Conservation (phyloP, 163 green algal species). For the Prototheca cutis region DNA sequence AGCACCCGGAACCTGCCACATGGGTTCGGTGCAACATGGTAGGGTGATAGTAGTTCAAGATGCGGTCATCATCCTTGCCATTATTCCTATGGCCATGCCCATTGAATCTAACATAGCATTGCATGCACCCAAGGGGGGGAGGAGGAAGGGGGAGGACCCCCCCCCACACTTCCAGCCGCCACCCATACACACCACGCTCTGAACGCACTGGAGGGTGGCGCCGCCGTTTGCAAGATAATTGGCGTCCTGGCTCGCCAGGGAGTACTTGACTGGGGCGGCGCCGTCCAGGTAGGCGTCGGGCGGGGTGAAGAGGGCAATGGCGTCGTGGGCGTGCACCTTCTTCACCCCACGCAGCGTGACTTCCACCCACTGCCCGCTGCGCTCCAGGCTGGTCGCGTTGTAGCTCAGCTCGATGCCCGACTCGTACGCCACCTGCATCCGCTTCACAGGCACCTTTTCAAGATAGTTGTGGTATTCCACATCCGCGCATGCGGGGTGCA, state of each 20-base stretch:
- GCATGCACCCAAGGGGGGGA: no score
- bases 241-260: background rate
- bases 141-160: no score
- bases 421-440: background rate
- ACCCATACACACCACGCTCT: background rate
- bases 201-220: background rate
- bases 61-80: no score
- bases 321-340: background rate
- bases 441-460: background rate
- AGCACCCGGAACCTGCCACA: constrained; percentile 1
- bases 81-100: no score
- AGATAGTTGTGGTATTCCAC: constrained; percentile 14
- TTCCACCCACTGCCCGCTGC: constrained; percentile 7
- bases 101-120: no score
- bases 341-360: constrained; percentile 4
- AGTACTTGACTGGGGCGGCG: constrained; percentile 10
- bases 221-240: background rate
- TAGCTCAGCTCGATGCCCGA: background rate
- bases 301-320: constrained; percentile 10
- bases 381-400: constrained; percentile 7
- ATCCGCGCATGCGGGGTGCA: no score
- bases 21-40: no score
- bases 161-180: background rate
- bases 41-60: no score
- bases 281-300: constrained; percentile 2